These are phyloP conservation scores for Corchorus capsularis DNA, from an alignment of 345 rosid species.

Conservation along the genomic window DNA sequence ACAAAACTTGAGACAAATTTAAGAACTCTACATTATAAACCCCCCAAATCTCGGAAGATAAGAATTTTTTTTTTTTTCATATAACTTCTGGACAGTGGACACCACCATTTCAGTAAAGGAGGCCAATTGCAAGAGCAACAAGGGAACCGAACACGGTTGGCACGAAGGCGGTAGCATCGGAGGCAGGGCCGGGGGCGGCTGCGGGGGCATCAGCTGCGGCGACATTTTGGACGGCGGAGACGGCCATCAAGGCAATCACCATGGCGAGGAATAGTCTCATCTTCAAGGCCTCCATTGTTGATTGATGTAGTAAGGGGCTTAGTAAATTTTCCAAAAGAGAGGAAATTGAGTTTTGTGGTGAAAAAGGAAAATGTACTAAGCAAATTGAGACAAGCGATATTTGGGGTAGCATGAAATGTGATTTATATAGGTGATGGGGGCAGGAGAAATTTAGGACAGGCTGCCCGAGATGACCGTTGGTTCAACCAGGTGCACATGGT, in stretches of 20 bases:
- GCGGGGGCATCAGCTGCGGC: constrained; percentile 47
- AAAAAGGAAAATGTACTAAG: neutral
- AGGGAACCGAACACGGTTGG: constrained; percentile 41
- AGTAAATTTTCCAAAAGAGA: neutral
- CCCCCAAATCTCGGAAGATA: neutral
- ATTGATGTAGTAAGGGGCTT: neutral
- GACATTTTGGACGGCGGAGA: constrained; percentile 29
- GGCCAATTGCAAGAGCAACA: constrained; percentile 42
- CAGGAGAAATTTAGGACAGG: neutral
- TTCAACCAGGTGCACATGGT: neutral
- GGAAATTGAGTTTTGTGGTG: neutral
- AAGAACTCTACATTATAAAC: constrained; percentile 1
- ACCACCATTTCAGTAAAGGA: constrained; percentile 24
- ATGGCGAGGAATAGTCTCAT: constrained; percentile 31
- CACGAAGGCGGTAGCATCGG: constrained; percentile 38
- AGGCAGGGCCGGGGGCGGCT: constrained; percentile 44
- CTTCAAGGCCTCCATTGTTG: constrained; percentile 27
- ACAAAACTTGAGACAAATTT: neutral
- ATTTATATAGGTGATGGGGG: constrained; percentile 19
- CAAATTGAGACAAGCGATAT: neutral
- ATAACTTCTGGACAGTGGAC: no score
- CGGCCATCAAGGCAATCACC: constrained; percentile 36
- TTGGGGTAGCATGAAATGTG: neutral
- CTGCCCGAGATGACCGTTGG: constrained; percentile 20
- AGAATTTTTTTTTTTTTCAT: neutral